These are phyloP conservation scores for Zygosaccharomyces sapae DNA, from an alignment of 1,139 yeast genomes.

Conservation along the genomic window DNA sequence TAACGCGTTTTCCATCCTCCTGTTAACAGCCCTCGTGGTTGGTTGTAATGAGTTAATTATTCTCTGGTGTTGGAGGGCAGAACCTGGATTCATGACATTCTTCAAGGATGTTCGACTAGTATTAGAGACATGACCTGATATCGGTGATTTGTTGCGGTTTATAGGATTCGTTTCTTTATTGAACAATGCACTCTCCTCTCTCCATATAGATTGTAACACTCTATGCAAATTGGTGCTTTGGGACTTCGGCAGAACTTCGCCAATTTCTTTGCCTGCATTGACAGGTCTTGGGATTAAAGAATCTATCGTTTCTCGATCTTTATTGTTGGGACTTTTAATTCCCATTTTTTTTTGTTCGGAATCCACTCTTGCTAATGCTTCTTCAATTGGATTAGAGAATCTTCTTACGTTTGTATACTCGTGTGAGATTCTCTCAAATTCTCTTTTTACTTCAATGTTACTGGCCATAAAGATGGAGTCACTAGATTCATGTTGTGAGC, in stretches of 20 bases:
- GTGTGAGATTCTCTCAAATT: constrained; percentile 68
- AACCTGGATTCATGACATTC: constrained; percentile 19
- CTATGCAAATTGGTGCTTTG: constrained; percentile 27
- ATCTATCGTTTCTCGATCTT: constrained; percentile 7
- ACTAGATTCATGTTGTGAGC: constrained; percentile 34
- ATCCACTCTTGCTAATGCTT: constrained; percentile 50
- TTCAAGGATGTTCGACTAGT: constrained; percentile 23
- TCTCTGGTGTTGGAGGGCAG: constrained; percentile 27
- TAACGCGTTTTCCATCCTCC: constrained; percentile 30
- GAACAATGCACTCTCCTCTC: constrained; percentile 28
- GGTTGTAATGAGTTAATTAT: constrained; percentile 33
- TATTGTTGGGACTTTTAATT: constrained; percentile 13
- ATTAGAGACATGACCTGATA: constrained; percentile 10
- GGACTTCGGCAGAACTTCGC: constrained; percentile 24
- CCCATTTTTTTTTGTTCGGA: constrained; percentile 14
- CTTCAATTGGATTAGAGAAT: constrained; percentile 64
- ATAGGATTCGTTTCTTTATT: constrained; percentile 29
- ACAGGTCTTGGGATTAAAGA: constrained; percentile 12
- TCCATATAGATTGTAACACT: constrained; percentile 31
- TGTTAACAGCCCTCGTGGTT: constrained; percentile 34
- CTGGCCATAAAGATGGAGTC: constrained; percentile 43
- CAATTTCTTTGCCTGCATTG: constrained; percentile 15
- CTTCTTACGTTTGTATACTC: constrained; percentile 70
- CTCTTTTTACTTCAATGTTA: constrained; percentile 64
- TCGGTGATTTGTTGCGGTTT: constrained; percentile 14